Percentiles rank a stretch among this genome's conserved stretches.
These are phyloP conservation scores for Colletotrichum salicis DNA, from an alignment of 2,329 filamentous ascomycete species.

Conservation along the genomic window DNA sequence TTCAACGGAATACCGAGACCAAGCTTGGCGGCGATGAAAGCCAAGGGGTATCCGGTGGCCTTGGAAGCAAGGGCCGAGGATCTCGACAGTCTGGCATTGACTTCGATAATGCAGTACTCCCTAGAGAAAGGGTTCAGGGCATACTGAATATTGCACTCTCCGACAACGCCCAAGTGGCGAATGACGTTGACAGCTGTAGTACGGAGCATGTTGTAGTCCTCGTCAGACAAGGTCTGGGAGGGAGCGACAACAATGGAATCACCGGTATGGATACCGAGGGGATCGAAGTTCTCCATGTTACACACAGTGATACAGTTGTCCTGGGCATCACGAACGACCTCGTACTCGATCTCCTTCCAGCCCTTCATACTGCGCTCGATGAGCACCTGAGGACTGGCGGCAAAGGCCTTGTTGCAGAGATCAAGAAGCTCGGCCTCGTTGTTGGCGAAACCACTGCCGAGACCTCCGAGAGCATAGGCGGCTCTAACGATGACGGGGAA, in stretches of 20 bases:
- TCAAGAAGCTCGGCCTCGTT: slow-evolving; percentile 84
- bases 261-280: slow-evolving; percentile 96
- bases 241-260: slow-evolving; percentile 98
- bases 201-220: slow-evolving; percentile 99
- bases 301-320: slow-evolving; percentile 99
- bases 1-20: slow-evolving; percentile 95
- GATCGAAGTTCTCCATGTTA: slow-evolving; percentile 99
- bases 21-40: slow-evolving; percentile 96
- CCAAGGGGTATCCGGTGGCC: slow-evolving; percentile 94
- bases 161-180: slow-evolving; percentile 94
- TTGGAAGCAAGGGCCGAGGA: slow-evolving; percentile 97
- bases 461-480: slow-evolving; percentile 92
- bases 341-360: slow-evolving; percentile 99
- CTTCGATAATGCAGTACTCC: slow-evolving; percentile 99
- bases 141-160: slow-evolving; percentile 99
- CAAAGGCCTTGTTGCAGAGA: slow-evolving; percentile 94
- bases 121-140: slow-evolving; percentile 93
- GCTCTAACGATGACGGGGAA: slow-evolving; percentile 98
- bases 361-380: slow-evolving; percentile 99
- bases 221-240: slow-evolving; percentile 94
- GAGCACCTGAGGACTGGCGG: slow-evolving; percentile 92
- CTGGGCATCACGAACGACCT: slow-evolving; percentile 92
- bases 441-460: slow-evolving; percentile 95
- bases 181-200: slow-evolving; percentile 98
- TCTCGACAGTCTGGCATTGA: slow-evolving; percentile 94